Evolutionary conservation across 148 eudicot genomes (phyloP), one percentile per base, ranked within the genome.

Genomic region (Amaranthus cruentus): DNA sequence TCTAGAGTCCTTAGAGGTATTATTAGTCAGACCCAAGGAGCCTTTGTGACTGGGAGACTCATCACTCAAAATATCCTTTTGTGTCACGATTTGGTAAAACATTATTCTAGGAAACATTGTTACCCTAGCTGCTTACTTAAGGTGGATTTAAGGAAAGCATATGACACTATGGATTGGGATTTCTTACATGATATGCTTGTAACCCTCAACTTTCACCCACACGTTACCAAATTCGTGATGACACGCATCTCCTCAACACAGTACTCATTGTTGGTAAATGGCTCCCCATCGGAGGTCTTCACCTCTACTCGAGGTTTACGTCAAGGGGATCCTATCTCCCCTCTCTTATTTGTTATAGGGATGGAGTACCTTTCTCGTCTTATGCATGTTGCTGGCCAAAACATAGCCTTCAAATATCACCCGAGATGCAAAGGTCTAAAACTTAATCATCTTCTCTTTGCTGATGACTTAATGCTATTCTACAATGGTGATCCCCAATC

Each of bases 271-370:
- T 2, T 57, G 2, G 15, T 57, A 5, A 57, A 56, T 57, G 61
- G 61, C 2, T 2, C 3, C 0, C 55, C 12, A 2, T 7, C 21
- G 14, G 13, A 3, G 3, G 43, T 14, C 6, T 48, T 50, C 9
- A 3, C 0, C 6, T 12, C 6, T 3, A 67, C 12, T 6, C 49
- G 18, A 9, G 55, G 70, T 3, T 6, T 67, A 3, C 6, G 56
- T 1, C 70, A 67, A 15, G 70, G 70, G 12, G 70, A 67, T 67
- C 43, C 55, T 0, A 47, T 67, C 0, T 67, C 70, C n/a, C 70
- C 70, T 15, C 50, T 14, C 18, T 1, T 48, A 0, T 67, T 67
- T 49, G 43, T 38, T 6, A 2, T 67, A 4, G 42, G 55, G 1
- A 67, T 67, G 56, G 55, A 67, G 9, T 57, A 4, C 28, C 21